Base-by-base conservation (phyloP, 2,329 filamentous ascomycete genomes). In the Penicillium aurantiogriseum region DNA sequence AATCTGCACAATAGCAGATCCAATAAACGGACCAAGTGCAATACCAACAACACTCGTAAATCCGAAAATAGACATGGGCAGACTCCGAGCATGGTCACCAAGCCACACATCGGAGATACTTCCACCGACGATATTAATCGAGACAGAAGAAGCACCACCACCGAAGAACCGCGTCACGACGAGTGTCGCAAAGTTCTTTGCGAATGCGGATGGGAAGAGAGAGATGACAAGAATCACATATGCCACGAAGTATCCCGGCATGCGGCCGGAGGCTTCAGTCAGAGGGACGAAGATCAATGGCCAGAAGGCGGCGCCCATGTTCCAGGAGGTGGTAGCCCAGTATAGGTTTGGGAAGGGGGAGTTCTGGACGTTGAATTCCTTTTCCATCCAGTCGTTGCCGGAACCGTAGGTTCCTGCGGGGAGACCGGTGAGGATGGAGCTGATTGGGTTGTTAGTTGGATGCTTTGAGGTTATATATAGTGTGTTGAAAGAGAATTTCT, bases 121-220 rank as follows among this genome's bases (percentile, higher is more conserved):
- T 2, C 71, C 71, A 5, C 71, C 71, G 17, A 73, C 71, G 11
- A 74, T 73, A 48, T 79, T 79, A 25, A 77, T 77, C 2, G 76
- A 71, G 2, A 77, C 73, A 0, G 75, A 77, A 2, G 76, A 76
- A 31, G 72, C 75, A 6, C 77, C 74, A 1, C 78, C 78, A 4
- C 76, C 76, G 35, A 80, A 76, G 51, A 79, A 76, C 0, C 78
- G 70, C 1, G 76, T 77, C 0, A 79, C 69, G 2, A 80, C 71
- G 4, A 80, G 59, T 0, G 78, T 79, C 0, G 78, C 77, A 51
- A 77, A 79, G 55, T 80, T 80, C 6, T 73, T 67, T 4, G 78
- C 77, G 25, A 79, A 69, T 0, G 75, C 76, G 17, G 76, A 77
- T 1, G 74, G 72, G 38, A 80, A 72, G 8, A 78, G 66, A 19